Base-by-base conservation (phyloP, 495 filamentous ascomycete species). In the Halenospora varia region DNA sequence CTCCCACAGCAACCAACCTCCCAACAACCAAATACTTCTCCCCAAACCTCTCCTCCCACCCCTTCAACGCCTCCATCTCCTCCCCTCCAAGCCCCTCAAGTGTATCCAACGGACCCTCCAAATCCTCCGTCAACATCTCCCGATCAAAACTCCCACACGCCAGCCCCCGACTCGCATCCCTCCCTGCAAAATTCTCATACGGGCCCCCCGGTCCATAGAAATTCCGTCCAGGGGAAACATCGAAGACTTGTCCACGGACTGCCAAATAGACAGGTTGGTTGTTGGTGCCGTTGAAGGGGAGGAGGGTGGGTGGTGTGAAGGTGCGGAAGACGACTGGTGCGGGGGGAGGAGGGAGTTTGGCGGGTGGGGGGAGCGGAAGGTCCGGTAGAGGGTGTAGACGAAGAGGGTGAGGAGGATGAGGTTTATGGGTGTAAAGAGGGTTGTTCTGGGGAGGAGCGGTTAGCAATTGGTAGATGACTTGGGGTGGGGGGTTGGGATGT, bases 1-100 rank as follows among this genome's bases (percentile, higher is more conserved):
- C 76, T 40, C 59, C 63, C 41, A 64, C 61, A 49, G 67, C 56
- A 39, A 97, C 91, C 66, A 98, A 71, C 74, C 83, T 88, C n/a
- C 94, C 94, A 17, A 98, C 90, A 10, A 97, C 81, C 26, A 96
- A 72, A 73, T 98, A 98, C 77, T 98, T 98, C 72, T 92, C 90
- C 26, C 73, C 71, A 75, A 98, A 98, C 58, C 91, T 79, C 67
- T 92, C 90, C 74, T 96, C 91, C 94, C 94, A 98, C 6, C 87
- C 88, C 68, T 78, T 78, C 70, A 98, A 72, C 44, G 90, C 87
- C 67, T 91, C 90, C 72, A 87, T 76, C 78, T 97, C 85, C 25
- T 96, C 92, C 0, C 67, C 72, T 13, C 80, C 83, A 48, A 98
- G 73, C 48, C 87, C 90, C 52, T 82, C 77, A 22, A 97, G 78